Percentiles rank a stretch among this genome's conserved stretches.
Conservation (phyloP, 306 rosid genomes). For the Fragaria iinumae region DNA sequence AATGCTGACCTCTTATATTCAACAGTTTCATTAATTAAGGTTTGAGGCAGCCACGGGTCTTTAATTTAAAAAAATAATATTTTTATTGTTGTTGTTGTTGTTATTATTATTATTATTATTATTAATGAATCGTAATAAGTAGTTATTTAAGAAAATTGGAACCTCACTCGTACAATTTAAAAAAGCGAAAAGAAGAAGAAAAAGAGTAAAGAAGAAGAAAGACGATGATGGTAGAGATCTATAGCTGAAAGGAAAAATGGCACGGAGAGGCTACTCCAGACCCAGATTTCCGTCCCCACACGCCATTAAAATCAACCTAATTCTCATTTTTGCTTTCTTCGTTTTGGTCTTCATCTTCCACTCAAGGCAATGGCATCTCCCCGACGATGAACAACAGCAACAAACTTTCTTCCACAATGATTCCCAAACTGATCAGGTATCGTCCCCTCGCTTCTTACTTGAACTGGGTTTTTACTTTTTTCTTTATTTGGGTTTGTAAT, state of each 20-base stretch:
- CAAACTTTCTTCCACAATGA: constrained; percentile 19
- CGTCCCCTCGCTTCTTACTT: not conserved
- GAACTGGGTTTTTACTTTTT: not conserved
- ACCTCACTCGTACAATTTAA: too few relatives aligned
- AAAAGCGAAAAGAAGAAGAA: too few relatives aligned
- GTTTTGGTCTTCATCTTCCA: constrained; percentile 52
- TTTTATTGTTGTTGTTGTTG: too few relatives aligned
- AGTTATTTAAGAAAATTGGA: too few relatives aligned
- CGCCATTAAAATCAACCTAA: constrained; percentile 41
- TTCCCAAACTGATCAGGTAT: constrained; percentile 44
- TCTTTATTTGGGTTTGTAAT: constrained; percentile 3
- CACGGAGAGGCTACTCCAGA: constrained; percentile 42
- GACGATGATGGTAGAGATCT: constrained; percentile 9
- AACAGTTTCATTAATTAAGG: too few relatives aligned
- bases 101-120: too few relatives aligned
- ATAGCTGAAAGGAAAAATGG: constrained; percentile 40
- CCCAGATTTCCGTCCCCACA: constrained; percentile 36
- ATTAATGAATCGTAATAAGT: too few relatives aligned
- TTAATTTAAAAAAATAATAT: too few relatives aligned
- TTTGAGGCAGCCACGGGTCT: rapidly evolving
- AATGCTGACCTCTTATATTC: rapidly evolving
- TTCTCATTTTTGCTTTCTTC: constrained; percentile 52
- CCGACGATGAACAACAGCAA: constrained; percentile 35
- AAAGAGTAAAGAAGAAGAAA: not conserved
- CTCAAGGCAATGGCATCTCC: constrained; percentile 30